Base-by-base conservation (phyloP, 2,329 filamentous ascomycete genomes). In the Tolypocladium album region DNA sequence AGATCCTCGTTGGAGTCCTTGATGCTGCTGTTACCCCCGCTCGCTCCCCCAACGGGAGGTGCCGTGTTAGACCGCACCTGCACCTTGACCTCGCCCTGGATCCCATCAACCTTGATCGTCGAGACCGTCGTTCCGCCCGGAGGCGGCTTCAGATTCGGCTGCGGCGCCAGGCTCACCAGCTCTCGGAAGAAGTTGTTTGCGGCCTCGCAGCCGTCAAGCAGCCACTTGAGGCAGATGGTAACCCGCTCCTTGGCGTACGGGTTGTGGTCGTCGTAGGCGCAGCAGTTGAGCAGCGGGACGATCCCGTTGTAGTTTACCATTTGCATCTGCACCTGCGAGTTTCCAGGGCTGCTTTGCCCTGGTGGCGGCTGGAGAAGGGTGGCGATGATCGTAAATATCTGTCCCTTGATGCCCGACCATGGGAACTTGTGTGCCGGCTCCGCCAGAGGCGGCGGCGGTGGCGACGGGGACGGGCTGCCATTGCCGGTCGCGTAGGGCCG, bases 171-270 rank as follows among this genome's bases (percentile, higher is more conserved):
- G 64, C 73, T 75, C 45, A 84, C 80, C 8, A 90, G 79, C 57
- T 87, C 83, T 59, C 86, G 81, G 58, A 92, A 84, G 66, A 89
- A 88, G 39, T 84, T 80, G 63, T 88, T 88, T 20, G 89, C 90
- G 60, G 87, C 87, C 39, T 87, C 82, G 62, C 87, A 90, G 15
- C 88, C 88, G 66, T 90, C 88, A 75, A 90, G 83, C 7, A 89
- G 78, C 82, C 86, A 95, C 70, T 93, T 92, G n/a, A 95, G 80
- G 65, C 89, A 92, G 70, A 96, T 87, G 57, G 92, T 90, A 3
- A 91, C 90, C 64, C 92, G 89, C 72, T 97, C 93, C 68, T 93
- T 90, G 64, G 96, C 92, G 70, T 93, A 97, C 0, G 92, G 91
- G 69, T 97, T 97, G 74, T 96, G 86, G 66, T 93, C 91, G 70